Evolutionary conservation across 208 protist species (phyloP).

Genomic region (Strigomonas culicis): DNA sequence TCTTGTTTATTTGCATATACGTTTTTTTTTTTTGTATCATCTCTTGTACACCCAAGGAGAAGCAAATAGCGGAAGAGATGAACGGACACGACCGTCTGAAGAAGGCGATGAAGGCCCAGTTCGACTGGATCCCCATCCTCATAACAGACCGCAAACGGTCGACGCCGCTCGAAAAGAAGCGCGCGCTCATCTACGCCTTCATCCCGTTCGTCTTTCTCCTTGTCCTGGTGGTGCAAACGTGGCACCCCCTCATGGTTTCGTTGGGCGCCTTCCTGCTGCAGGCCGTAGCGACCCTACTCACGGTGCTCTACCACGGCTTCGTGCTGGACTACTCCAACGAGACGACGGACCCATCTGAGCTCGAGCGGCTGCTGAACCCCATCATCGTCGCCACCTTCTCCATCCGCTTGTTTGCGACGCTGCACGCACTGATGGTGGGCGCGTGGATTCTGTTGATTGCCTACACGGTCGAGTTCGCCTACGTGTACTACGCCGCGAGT

Average conservation of each 20-base stretch:
- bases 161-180: constrained; percentile 25
- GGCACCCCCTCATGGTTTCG: constrained; percentile 30
- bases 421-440: constrained; percentile 35
- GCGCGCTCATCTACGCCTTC: constrained; percentile 41
- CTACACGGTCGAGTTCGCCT: constrained; percentile 41
- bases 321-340: constrained; percentile 48
- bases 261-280: constrained; percentile 57
- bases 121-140: constrained; percentile 62
- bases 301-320: constrained; percentile 31
- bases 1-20: not conserved
- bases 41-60: not conserved
- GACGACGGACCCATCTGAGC: constrained; percentile 51
- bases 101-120: constrained; percentile 56
- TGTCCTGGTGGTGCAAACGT: constrained; percentile 33
- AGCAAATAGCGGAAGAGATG: not conserved
- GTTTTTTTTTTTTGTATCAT: no score
- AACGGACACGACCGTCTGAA: constrained; percentile 18
- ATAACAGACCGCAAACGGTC: constrained; percentile 35
- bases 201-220: constrained; percentile 54
- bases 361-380: constrained; percentile 55
- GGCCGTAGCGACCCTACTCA: constrained; percentile 28
- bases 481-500: constrained; percentile 44
- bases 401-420: constrained; percentile 47
- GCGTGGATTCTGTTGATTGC: constrained; percentile 31
- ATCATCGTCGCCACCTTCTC: constrained; percentile 42